Evolutionary conservation across 2,329 filamentous ascomycete genomes (phyloP).

Genomic region (Neofusicoccum parvum): DNA sequence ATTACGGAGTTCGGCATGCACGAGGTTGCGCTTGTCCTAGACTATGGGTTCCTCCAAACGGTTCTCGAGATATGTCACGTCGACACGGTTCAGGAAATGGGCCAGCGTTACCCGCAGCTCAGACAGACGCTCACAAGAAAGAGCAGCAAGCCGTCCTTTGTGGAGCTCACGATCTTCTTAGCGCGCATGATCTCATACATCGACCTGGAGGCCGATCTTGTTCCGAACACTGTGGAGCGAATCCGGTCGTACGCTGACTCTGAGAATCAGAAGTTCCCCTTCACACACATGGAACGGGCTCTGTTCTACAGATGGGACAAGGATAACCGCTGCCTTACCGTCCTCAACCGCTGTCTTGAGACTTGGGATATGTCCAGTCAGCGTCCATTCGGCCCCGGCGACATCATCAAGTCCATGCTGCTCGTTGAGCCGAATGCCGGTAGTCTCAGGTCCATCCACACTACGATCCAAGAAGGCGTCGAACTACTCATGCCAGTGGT

Average conservation of each 20-base stretch:
- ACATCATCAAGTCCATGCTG: conserved; percentile 36
- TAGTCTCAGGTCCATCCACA: conserved; percentile 22
- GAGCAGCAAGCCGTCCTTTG: conserved; percentile 25
- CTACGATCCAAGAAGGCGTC: conserved; percentile 36
- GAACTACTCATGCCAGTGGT: conserved; percentile 28
- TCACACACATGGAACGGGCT: conserved; percentile 29
- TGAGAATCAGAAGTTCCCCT: conserved; percentile 31
- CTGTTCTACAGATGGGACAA: conserved; percentile 33
- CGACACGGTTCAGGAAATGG: not conserved
- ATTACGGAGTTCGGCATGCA: not conserved
- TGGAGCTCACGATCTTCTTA: not conserved
- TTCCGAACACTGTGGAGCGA: conserved; percentile 26
- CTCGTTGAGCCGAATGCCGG: conserved; percentile 22
- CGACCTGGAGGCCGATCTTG: conserved; percentile 28
- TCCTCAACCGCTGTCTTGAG: conserved; percentile 40
- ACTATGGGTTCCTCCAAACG: conserved; percentile 10
- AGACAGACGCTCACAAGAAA: conserved; percentile 26
- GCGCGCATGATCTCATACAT: conserved; percentile 17
- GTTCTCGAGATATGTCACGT: conserved; percentile 7
- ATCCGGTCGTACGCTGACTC: conserved; percentile 27
- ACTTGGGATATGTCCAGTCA: conserved; percentile 34
- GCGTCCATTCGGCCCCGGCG: conserved; percentile 34
- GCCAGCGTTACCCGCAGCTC: conserved; percentile 23
- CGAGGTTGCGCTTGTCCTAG: conserved; percentile 4
- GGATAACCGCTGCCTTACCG: conserved; percentile 32